A percentile compares a stretch with the other conserved stretches of the same genome.
These are phyloP conservation scores for Erythrobasidium hasegawianum DNA, from an alignment of 1,284 basidiomycete genomes.

Conservation along the genomic window DNA sequence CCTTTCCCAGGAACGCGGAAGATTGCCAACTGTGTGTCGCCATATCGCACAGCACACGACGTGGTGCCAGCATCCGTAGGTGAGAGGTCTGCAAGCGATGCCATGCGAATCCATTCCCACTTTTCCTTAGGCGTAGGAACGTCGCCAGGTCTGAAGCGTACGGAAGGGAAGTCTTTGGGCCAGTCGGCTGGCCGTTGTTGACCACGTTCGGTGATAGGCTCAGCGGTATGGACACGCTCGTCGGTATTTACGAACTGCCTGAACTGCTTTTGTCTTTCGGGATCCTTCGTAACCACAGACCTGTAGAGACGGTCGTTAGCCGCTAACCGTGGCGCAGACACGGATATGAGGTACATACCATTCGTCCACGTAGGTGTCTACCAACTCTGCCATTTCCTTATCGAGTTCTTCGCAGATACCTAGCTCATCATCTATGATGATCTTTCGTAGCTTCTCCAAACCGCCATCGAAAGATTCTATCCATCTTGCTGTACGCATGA, in stretches of 20 bases:
- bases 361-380: slow-evolving; percentile 66
- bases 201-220: slow-evolving; percentile 61
- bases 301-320: no score
- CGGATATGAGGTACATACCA: no score
- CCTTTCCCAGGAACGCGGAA: slow-evolving; percentile 60
- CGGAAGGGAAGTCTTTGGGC: slow-evolving; percentile 59
- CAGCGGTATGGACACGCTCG: slow-evolving; percentile 57
- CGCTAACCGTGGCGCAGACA: no score
- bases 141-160: no score
- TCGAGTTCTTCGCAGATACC: slow-evolving; percentile 71
- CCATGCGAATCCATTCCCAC: no score
- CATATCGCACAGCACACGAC: slow-evolving; percentile 62
- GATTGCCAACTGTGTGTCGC: slow-evolving; percentile 67
- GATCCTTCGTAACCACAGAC: no score
- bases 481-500: slow-evolving; percentile 68
- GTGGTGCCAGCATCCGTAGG: slow-evolving; percentile 49
- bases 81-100: no score
- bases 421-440: slow-evolving; percentile 69
- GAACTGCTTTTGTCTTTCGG: slow-evolving; percentile 55
- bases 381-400: slow-evolving; percentile 63
- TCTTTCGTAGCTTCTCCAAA: slow-evolving; percentile 62
- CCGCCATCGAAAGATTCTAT: slow-evolving; percentile 68
- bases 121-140: no score
- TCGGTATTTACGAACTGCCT: slow-evolving; percentile 66
- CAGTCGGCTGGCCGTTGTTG: slow-evolving; percentile 67